Evolutionary conservation across 805 yeast species (phyloP).

Genomic region (Metschnikowia lunata): DNA sequence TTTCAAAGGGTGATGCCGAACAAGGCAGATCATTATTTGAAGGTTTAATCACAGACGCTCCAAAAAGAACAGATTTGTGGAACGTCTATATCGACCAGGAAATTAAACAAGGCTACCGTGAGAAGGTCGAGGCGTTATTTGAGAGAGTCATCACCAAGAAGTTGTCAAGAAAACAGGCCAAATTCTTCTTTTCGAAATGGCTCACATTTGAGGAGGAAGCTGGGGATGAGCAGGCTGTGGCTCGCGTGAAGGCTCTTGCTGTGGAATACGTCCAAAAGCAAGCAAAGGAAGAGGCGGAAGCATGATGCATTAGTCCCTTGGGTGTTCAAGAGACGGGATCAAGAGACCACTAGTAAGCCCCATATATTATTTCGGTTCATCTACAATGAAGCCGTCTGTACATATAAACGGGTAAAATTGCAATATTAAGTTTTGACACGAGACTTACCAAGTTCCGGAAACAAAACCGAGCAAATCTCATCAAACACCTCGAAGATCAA

Average conservation of each 20-base stretch:
- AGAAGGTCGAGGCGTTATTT: slow-evolving; percentile 70
- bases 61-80: slow-evolving; percentile 92
- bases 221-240: slow-evolving; percentile 65
- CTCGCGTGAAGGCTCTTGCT: slow-evolving; percentile 88
- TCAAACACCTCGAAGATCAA: slow-evolving; percentile 59
- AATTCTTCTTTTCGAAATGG: slow-evolving; percentile 93
- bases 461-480: slow-evolving; percentile 45
- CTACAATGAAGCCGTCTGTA: neutral
- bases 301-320: no score
- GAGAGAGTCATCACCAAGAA: slow-evolving; percentile 72
- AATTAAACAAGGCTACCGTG: slow-evolving; percentile 57
- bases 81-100: slow-evolving; percentile 93
- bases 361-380: neutral
- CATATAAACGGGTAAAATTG: neutral
- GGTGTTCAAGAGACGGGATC: no score
- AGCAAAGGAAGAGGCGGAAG: slow-evolving; percentile 12
- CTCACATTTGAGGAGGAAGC: slow-evolving; percentile 67
- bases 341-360: neutral
- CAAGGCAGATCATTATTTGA: slow-evolving; percentile 94
- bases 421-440: neutral
- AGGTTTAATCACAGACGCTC: slow-evolving; percentile 84
- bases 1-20: slow-evolving; percentile 81
- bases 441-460: slow-evolving; percentile 18
- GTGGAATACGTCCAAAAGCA: slow-evolving; percentile 58
- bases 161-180: slow-evolving; percentile 82